Evolutionary conservation across 2,329 filamentous ascomycete genomes (phyloP).

Genomic region (Cladosporium sp.): DNA sequence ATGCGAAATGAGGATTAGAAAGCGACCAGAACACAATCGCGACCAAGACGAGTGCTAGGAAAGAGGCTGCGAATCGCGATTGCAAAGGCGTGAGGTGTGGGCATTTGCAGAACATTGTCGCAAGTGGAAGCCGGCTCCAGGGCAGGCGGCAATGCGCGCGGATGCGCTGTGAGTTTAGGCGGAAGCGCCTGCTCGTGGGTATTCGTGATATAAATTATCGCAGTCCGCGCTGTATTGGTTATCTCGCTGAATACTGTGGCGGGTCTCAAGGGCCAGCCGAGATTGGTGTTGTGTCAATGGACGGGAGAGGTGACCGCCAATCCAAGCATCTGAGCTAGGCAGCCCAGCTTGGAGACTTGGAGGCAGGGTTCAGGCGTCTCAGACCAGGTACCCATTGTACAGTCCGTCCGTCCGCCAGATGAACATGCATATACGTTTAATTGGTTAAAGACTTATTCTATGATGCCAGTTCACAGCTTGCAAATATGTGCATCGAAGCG

Average conservation of each 20-base stretch:
- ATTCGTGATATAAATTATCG: background rate
- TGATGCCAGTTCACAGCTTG: no score
- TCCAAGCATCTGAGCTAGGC: no score
- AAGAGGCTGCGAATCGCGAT: conserved; percentile 66
- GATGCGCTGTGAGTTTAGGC: conserved; percentile 11
- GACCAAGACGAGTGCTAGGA: conserved; percentile 58
- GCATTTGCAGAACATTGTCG: conserved; percentile 34
- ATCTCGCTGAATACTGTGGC: background rate
- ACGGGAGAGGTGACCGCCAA: no score
- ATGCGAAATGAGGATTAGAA: conserved; percentile 56
- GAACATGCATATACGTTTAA: no score
- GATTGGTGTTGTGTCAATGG: background rate
- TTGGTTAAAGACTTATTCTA: no score
- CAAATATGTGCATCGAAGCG: no score
- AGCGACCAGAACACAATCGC: conserved; percentile 59
- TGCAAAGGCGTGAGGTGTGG: conserved; percentile 63
- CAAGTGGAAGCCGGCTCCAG: background rate
- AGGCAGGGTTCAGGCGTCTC: no score
- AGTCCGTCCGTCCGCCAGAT: no score
- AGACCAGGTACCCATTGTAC: no score
- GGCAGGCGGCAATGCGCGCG: conserved; percentile 8
- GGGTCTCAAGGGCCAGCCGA: conserved; percentile 2
- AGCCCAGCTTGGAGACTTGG: no score
- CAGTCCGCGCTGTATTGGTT: background rate
- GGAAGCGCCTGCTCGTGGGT: background rate